Base-by-base conservation (phyloP, 495 filamentous ascomycete genomes). In the Penicillium mononematosum region DNA sequence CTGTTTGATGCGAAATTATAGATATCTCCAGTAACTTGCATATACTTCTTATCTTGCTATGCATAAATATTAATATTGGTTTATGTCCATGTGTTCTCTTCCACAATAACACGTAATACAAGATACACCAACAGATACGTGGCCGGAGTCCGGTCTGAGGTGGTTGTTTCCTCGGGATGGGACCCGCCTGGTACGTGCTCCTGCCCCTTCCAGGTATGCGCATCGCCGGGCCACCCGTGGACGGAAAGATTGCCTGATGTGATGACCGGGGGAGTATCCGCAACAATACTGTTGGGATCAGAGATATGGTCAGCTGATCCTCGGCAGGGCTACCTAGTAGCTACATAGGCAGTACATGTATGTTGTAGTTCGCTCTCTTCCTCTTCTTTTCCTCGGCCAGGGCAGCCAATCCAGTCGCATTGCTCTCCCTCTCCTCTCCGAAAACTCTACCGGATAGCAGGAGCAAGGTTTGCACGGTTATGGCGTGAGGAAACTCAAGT, bases 51-150 rank as follows among this genome's bases (percentile, higher is more conserved):
- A 50, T 17, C 38, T 57, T 43, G 45, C 27, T 50, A 34, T 49
- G 34, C 47, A 56, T 51, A 51, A 57, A 57, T 50, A 50, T 57
- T 29, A 55, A 46, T 55, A 31, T 43, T 41, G 1, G 14, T 20
- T 24, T 53, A 10, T 25, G n/a, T 5, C 43, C 9, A 5, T 16
- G 3, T 25, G 3, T 50, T 10, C 22, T n/a, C 17, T 50, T 42
- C 29, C 19, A 5, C 17, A 10, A 8, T 4, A 4, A 3, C 24
- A 7, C 11, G 19, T 29, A 31, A 0, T 39, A 29, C 5, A 8
- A 36, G 31, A 50, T 24, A 25, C 19, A 1, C 19, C 8, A 0
- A 38, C 31, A 20, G 20, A 19, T 36, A 19, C 19, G 2, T 17
- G 5, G n/a, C 47, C 47, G 14, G 24, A 17, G 24, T 32, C 6